A percentile compares a stretch with the other conserved stretches of the same genome.
Evolutionary conservation across 345 rosid species (phyloP).

Genomic region (Sapria himalayana): DNA sequence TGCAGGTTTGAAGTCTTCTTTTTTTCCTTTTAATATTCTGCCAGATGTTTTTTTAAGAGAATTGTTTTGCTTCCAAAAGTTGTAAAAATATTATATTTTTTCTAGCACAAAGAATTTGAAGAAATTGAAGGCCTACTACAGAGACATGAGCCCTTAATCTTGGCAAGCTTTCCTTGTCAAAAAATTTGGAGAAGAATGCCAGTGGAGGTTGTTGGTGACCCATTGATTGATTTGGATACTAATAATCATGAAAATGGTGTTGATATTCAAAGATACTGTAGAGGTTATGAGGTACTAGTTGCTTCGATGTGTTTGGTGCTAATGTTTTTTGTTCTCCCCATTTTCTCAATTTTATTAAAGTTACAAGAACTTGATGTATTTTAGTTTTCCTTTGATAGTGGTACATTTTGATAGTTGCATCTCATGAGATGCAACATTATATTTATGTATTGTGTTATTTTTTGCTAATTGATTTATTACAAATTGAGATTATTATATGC

Average conservation of each 20-base stretch:
- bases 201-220: slow-evolving; percentile 77
- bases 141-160: slow-evolving; percentile 68
- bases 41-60: slow-evolving; percentile 1
- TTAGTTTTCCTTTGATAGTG: too few relatives aligned
- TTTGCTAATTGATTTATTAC: too few relatives aligned
- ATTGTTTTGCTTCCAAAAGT: neutral
- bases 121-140: slow-evolving; percentile 71
- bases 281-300: slow-evolving; percentile 45
- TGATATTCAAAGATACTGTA: slow-evolving; percentile 30
- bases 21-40: neutral
- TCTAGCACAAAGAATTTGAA: slow-evolving; percentile 92
- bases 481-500: too few relatives aligned
- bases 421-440: too few relatives aligned
- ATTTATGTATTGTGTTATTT: too few relatives aligned
- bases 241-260: slow-evolving; percentile 72
- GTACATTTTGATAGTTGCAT: too few relatives aligned
- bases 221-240: slow-evolving; percentile 53
- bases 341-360: too few relatives aligned
- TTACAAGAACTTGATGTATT: too few relatives aligned
- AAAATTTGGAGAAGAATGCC: slow-evolving; percentile 53
- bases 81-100: slow-evolving; percentile 7
- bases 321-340: neutral
- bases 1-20: slow-evolving; percentile 26
- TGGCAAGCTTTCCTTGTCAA: slow-evolving; percentile 67
- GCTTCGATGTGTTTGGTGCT: too few relatives aligned